phyloP scores from a whole-genome alignment of 164 flowering plant species.

The Paratinospora sagittata region DNA sequence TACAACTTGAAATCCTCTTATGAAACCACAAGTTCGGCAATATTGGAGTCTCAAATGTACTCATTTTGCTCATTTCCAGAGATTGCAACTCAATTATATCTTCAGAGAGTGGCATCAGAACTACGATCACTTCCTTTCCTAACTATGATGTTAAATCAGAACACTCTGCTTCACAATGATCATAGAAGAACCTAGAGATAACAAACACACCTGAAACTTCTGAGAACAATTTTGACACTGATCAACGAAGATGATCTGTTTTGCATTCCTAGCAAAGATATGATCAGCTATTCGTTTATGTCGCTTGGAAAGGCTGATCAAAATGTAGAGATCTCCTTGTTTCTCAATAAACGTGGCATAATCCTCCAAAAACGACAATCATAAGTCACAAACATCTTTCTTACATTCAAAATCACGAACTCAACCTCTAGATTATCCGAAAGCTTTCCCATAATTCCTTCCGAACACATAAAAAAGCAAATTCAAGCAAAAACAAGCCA shows the following conservation, averaged over 20 bases:
- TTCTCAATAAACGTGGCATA: not conserved
- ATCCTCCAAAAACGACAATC: not conserved
- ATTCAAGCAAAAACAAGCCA: not conserved
- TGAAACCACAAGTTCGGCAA: not conserved
- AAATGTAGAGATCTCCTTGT: not conserved
- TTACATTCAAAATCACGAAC: not conserved
- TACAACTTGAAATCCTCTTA: not conserved
- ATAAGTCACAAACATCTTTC: not conserved
- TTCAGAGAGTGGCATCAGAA: not conserved
- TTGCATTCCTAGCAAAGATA: not conserved
- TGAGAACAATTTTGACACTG: not conserved
- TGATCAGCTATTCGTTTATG: not conserved
- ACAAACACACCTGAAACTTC: slow-evolving; percentile 1
- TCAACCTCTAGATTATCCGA: not conserved
- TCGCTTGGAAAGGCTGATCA: not conserved
- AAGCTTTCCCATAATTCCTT: not conserved
- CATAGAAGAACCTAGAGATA: not conserved
- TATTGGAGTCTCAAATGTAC: not conserved
- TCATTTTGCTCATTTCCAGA: not conserved
- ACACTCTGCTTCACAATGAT: not conserved
- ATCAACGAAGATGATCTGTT: not conserved
- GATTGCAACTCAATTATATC: not conserved
- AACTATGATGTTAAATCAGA: not conserved
- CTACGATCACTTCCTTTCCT: not conserved
- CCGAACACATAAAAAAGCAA: not conserved